Base-by-base conservation (phyloP, 2,329 filamentous ascomycete species). In the Arthrobotrys sinensis region DNA sequence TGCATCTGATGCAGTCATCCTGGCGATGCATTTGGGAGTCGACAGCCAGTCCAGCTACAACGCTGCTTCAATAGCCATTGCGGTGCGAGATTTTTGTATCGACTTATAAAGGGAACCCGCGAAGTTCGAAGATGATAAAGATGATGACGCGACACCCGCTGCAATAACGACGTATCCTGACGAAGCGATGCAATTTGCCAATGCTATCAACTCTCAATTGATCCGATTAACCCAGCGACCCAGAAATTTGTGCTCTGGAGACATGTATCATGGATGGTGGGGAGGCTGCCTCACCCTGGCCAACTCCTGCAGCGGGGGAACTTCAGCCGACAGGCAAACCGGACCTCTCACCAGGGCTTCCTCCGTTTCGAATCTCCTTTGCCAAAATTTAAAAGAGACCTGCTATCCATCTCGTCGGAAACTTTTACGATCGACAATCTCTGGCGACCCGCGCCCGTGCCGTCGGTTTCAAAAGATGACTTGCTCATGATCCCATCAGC, bases 261-360 rank as follows among this genome's bases (percentile, higher is more conserved):
- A 40, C 36, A 24, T 36, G 11, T 6, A 50, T 52, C 21, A 52
- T 52, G 3, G 4, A 12, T 60, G 55, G 55, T 60, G 55, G 52
- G 52, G 55, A 60, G 36, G 36, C 55, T 24, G 55, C 55, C 36
- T 60, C 36, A 60, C 19, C 55, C 55, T 19, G 12, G 55, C 70
- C 48, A 40, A 52, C 45, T 45, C 34, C 36, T 67, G 70, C 63
- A 75, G 62, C 70, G 62, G 62, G 63, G 70, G 70, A 68, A 68
- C 43, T 75, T 75, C 70, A 75, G 70, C 70, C 70, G 70, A 75
- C 45, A 75, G 63, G 45, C 70, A 75, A 63, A 67, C 70, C 70
- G 70, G 62, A 66, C 67, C 52, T 67, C 63, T 62, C 32, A 75
- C n/a, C 60, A 50, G 28, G 68, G 48, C 36, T 43, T 38, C 50